Conservation (phyloP, 208 protist species). For the Angomonas deanei region DNA sequence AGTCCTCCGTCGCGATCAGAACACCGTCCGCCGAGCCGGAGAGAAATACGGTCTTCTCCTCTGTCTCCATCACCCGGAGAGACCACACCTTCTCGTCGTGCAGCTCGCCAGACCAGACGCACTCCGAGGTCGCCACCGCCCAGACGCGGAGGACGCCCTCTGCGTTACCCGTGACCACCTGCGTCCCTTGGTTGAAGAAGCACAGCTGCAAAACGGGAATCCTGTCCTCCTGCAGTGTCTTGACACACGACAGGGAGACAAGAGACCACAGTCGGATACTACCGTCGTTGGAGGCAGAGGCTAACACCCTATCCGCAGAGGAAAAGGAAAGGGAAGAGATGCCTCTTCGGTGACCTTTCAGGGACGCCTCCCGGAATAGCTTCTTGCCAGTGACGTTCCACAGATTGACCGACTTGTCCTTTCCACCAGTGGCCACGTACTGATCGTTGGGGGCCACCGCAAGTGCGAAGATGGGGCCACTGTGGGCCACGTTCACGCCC, state of each 20-base stretch:
- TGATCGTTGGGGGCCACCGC: slow-evolving; percentile 86
- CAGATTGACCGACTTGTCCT: slow-evolving; percentile 82
- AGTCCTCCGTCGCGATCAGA: slow-evolving; percentile 83
- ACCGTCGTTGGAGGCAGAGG: slow-evolving; percentile 81
- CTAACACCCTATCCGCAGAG: slow-evolving; percentile 76
- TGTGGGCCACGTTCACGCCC: slow-evolving; percentile 76
- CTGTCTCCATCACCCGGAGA: slow-evolving; percentile 33
- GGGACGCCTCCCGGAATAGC: slow-evolving; percentile 58
- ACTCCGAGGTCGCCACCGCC: slow-evolving; percentile 72
- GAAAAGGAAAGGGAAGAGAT: slow-evolving; percentile 80
- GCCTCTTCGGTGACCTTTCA: slow-evolving; percentile 83
- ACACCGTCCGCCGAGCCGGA: slow-evolving; percentile 84
- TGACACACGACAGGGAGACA: slow-evolving; percentile 72
- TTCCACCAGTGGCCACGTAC: slow-evolving; percentile 84
- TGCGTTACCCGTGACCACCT: slow-evolving; percentile 79
- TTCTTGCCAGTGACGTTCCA: slow-evolving; percentile 80
- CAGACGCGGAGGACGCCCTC: slow-evolving; percentile 90
- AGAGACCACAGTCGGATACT: slow-evolving; percentile 87
- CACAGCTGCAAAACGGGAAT: slow-evolving; percentile 69
- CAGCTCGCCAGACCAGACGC: slow-evolving; percentile 69
- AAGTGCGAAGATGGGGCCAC: slow-evolving; percentile 66
- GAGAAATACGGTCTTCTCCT: slow-evolving; percentile 45
- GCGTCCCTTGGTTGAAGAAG: slow-evolving; percentile 87
- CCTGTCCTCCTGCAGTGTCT: slow-evolving; percentile 78
- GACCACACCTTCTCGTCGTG: slow-evolving; percentile 88